These are phyloP conservation scores for Eragrostis tef DNA, from an alignment of 202 grass and related monocot species.

Conservation along the genomic window DNA sequence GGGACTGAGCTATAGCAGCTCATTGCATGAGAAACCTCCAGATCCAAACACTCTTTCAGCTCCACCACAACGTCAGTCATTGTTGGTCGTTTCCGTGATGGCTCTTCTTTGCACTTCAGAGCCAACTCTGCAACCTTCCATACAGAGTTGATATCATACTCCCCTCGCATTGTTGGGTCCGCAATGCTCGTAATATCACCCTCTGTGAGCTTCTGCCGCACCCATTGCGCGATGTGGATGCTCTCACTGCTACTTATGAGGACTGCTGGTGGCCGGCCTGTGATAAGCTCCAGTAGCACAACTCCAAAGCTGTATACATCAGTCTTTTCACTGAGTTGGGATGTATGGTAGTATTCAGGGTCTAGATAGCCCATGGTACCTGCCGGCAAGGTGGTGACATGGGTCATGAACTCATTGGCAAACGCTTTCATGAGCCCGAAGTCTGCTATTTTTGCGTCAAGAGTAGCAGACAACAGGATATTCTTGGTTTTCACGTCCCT, in stretches of 20 bases:
- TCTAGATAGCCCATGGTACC: conserved; percentile 82
- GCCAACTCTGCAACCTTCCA: conserved; percentile 62
- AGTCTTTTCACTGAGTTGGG: conserved; percentile 52
- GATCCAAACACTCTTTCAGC: conserved; percentile 52
- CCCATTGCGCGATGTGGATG: conserved; percentile 47
- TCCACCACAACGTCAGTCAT: conserved; percentile 54
- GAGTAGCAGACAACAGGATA: conserved; percentile 58
- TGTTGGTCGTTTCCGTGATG: conserved; percentile 42
- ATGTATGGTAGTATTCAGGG: conserved; percentile 64
- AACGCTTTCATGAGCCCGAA: conserved; percentile 69
- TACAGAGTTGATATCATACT: conserved; percentile 60
- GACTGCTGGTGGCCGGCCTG: conserved; percentile 39
- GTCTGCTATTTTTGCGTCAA: conserved; percentile 73
- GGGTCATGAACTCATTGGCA: conserved; percentile 22
- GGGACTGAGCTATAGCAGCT: conserved; percentile 15
- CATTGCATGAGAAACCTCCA: conserved; percentile 33
- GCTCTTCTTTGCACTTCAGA: conserved; percentile 43
- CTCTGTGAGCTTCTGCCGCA: conserved; percentile 59
- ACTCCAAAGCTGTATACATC: conserved; percentile 47
- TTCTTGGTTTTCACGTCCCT: conserved; percentile 78
- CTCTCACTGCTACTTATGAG: background rate
- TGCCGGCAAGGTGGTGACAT: conserved; percentile 59
- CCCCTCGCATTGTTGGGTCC: conserved; percentile 53
- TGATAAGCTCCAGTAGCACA: conserved; percentile 49
- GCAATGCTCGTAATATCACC: conserved; percentile 62